Evolutionary conservation across 768 basidiomycete genomes (phyloP).

Genomic region (Kwoniella mangroviensis): DNA sequence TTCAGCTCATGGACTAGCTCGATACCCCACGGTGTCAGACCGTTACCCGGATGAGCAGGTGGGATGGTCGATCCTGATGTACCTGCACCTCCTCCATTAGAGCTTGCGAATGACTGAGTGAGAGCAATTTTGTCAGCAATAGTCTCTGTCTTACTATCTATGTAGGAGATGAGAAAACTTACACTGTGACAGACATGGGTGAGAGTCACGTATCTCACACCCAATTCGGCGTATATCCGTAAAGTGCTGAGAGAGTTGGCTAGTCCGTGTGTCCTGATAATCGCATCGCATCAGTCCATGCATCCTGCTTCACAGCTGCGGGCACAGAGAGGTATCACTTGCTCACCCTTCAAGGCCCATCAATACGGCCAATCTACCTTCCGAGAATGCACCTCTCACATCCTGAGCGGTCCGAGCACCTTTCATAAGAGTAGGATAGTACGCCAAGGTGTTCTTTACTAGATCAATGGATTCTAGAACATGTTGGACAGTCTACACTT

Average conservation of each 20-base stretch:
- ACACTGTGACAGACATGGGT: conserved; percentile 35
- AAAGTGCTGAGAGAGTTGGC: conserved; percentile 34
- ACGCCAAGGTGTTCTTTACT: conserved; percentile 11
- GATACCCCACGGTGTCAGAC: conserved; percentile 29
- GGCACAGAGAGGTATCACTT: not conserved
- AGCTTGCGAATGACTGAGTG: conserved; percentile 31
- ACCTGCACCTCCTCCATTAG: conserved; percentile 30
- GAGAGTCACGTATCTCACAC: conserved; percentile 35
- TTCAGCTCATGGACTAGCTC: conserved; percentile 34
- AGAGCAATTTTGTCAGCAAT: not conserved
- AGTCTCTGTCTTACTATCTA: not conserved
- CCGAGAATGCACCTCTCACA: conserved; percentile 13
- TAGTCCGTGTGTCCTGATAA: conserved; percentile 24
- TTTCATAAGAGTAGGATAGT: conserved; percentile 1
- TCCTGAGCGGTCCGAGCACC: conserved; percentile 12
- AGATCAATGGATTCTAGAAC: conserved; percentile 7
- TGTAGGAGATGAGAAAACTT: not conserved
- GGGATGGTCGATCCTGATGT: conserved; percentile 7
- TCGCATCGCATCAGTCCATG: not conserved
- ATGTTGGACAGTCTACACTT: conserved; percentile 14
- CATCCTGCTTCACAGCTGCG: not conserved
- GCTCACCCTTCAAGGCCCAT: conserved; percentile 27
- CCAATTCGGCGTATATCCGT: conserved; percentile 32
- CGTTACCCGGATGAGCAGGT: conserved; percentile 33
- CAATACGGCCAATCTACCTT: conserved; percentile 17